phyloP scores from a whole-genome alignment of 306 rosid species.

The Begonia masoniana region DNA sequence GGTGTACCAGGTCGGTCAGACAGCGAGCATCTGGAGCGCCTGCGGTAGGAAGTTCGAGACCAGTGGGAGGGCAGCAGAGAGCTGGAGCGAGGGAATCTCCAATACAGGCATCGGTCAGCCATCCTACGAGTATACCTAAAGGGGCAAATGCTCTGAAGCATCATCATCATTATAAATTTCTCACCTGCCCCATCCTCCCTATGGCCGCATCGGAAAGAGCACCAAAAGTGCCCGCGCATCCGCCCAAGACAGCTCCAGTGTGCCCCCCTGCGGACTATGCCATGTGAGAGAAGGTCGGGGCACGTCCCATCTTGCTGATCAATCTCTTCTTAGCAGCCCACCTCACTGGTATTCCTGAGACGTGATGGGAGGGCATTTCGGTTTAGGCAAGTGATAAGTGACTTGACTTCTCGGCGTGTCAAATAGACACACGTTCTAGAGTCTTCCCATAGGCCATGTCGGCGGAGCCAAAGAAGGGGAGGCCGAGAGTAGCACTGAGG shows the following conservation, averaged over 20 bases:
- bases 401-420: no score
- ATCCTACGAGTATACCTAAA: slow-evolving; percentile 88
- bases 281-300: slow-evolving; percentile 49
- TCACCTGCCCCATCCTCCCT: no score
- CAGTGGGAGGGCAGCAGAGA: slow-evolving; percentile 72
- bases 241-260: no score
- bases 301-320: slow-evolving; percentile 83
- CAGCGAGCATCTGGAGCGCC: no score
- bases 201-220: slow-evolving; percentile 19
- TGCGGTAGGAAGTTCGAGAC: no score
- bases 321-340: slow-evolving; percentile 93
- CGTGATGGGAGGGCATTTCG: slow-evolving; percentile 31
- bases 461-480: no score
- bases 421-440: slow-evolving; percentile 18
- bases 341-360: slow-evolving; percentile 57
- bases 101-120: slow-evolving; percentile 68
- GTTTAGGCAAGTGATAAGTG: no score
- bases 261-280: slow-evolving; percentile 43
- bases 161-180: slow-evolving; percentile 24
- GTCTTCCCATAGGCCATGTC: no score
- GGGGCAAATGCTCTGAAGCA: slow-evolving; percentile 43
- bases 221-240: slow-evolving; percentile 21
- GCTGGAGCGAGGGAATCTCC: slow-evolving; percentile 51
- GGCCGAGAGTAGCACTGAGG: no score
- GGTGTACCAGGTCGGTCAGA: no score